These are phyloP conservation scores for Aspergillus sp. DNA, from an alignment of 2,329 filamentous ascomycete genomes.

Conservation along the genomic window DNA sequence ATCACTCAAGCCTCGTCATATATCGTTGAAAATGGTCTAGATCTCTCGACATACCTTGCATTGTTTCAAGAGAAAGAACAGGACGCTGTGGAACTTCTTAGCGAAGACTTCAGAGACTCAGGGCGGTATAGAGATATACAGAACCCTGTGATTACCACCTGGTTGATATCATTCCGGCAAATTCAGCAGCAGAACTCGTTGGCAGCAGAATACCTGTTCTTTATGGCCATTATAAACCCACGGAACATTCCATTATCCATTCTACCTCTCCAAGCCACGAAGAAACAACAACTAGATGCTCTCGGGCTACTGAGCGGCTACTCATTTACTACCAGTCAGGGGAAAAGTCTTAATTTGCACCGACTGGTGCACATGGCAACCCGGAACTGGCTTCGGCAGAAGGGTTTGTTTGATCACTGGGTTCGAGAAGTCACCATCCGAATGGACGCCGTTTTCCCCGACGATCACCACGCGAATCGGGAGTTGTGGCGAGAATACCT, in stretches of 20 bases:
- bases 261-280: slow-evolving; percentile 14
- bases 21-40: slow-evolving; percentile 17
- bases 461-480: slow-evolving; percentile 17
- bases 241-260: slow-evolving; percentile 32
- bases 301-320: slow-evolving; percentile 30
- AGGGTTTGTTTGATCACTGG: slow-evolving; percentile 7
- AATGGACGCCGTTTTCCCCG: slow-evolving; percentile 18
- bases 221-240: slow-evolving; percentile 37
- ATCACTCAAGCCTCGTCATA: slow-evolving; percentile 32
- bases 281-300: slow-evolving; percentile 19
- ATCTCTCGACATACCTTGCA: neutral
- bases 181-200: slow-evolving; percentile 16
- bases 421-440: neutral
- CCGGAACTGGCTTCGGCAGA: slow-evolving; percentile 29
- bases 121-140: neutral
- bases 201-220: slow-evolving; percentile 23
- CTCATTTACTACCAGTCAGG: slow-evolving; percentile 22
- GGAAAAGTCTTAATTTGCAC: slow-evolving; percentile 28
- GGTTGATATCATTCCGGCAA: slow-evolving; percentile 16
- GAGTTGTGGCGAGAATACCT: slow-evolving; percentile 18
- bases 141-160: slow-evolving; percentile 14
- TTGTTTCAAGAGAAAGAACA: slow-evolving; percentile 12
- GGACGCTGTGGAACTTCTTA: slow-evolving; percentile 3
- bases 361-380: slow-evolving; percentile 37
- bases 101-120: slow-evolving; percentile 12